Conservation (phyloP, 164 flowering plant genomes). For the Stephania yunnanensis region DNA sequence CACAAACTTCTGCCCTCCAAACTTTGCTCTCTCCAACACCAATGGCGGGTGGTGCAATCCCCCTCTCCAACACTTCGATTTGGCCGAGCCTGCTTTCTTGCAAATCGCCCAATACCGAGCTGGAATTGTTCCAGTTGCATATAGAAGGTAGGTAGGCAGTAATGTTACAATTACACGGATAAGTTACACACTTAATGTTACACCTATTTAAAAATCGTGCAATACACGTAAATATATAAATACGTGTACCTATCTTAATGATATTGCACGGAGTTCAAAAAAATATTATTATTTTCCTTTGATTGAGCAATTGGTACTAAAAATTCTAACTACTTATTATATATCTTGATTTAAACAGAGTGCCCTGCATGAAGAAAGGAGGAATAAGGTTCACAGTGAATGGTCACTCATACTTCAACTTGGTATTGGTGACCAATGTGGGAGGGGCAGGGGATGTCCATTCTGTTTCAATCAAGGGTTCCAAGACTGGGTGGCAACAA, state of each 20-base stretch:
- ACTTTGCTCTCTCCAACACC: slow-evolving; percentile 27
- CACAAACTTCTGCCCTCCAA: slow-evolving; percentile 46
- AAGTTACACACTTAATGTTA: background rate
- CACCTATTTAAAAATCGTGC: too few species aligned
- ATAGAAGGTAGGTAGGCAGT: slow-evolving; percentile 21
- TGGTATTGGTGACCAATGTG: slow-evolving; percentile 43
- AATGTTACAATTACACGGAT: too few species aligned
- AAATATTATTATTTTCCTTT: too few species aligned
- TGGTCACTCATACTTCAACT: slow-evolving; percentile 45
- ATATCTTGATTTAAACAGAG: slow-evolving; percentile 21
- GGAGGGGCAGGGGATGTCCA: slow-evolving; percentile 47
- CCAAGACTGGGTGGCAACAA: slow-evolving; percentile 33
- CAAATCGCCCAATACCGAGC: slow-evolving; percentile 39
- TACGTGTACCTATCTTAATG: too few species aligned
- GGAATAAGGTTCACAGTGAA: slow-evolving; percentile 46
- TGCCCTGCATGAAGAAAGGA: slow-evolving; percentile 43
- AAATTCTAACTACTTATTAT: too few species aligned
- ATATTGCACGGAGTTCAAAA: too few species aligned
- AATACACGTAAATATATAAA: too few species aligned
- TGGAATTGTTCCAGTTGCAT: slow-evolving; percentile 40
- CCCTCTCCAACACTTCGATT: slow-evolving; percentile 41
- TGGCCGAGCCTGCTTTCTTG: slow-evolving; percentile 44
- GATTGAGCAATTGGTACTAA: too few species aligned
- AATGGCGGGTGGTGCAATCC: slow-evolving; percentile 56
- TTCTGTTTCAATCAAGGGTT: slow-evolving; percentile 34